Base-by-base conservation (phyloP, 179 eudicot species). In the Beta corolliflora region DNA sequence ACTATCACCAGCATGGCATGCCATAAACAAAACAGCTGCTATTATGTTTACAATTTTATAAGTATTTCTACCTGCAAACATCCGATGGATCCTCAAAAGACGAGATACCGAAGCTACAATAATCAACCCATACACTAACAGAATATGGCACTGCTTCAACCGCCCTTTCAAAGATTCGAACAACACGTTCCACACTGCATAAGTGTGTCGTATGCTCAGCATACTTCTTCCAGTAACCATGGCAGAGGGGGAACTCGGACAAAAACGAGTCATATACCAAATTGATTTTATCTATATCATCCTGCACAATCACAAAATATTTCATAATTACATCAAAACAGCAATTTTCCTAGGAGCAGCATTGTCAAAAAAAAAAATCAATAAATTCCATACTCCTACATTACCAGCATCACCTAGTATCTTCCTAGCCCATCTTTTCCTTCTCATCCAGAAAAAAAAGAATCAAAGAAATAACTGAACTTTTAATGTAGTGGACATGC, bases 141-240 rank as follows among this genome's bases (percentile, higher is more conserved):
- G 93, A 89, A 77, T 84, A 91, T 63, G 90, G 88, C 76, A 86
- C 90, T 10, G 90, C 77, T 64, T 80, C 88, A 82, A 89, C 91
- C 59, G 93, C 94, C 66, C 86, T 88, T 83, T 95, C 97, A 83
- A 84, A 95, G 48, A 89, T 81, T 77, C 87, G 87, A 89, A 91
- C 88, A 83, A 84, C 92, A 83, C 88, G 80, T 60, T 84, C 91
- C 80, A 85, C 84, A 61, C 83, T 67, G 80, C 93, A 88, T 36
- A 93, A 85, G 73, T 89, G 92, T 75, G 89, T 86, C 78, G 85
- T 87, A 82, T 93, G 97, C 79, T 83, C 86, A 70, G 94, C 95
- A 88, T 90, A 95, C 78, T 83, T 95, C 83, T 86, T 89, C 99
- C 97, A 92, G 80, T 95, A 92, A 82, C 92, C 91, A 83, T 90